Evolutionary conservation across 1,284 basidiomycete species (phyloP), one percentile per base, ranked within the genome.

Genomic region (Cryptococcus maquisensis): DNA sequence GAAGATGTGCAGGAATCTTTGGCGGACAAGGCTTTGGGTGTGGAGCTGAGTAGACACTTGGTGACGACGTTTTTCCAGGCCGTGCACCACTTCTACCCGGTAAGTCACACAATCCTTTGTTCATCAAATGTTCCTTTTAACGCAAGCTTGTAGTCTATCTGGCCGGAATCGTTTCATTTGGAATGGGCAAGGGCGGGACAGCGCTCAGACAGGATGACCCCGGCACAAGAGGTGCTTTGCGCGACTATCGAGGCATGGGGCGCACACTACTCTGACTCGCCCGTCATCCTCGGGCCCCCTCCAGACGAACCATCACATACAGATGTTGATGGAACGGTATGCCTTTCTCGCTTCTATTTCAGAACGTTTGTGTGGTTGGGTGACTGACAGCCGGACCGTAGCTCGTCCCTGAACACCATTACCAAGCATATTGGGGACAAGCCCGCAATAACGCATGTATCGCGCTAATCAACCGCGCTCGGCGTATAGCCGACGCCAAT

Each of bases 231-330:
- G 51, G 64, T 59, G 3, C 51, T 72, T n/a, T 69, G 68, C 35
- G 66, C 65, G 2, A 64, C 68, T 16, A 65, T 72, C 18, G 68
- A 72, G 55, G 70, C 70, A 4, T 72, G 68, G 67, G 70, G 66
- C n/a, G 61, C 68, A 8, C 53, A 65, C 21, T 72, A 68, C 51
- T 72, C 70, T 9, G 69, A 72, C 50, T 63, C 61, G n/a, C 68
- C 68, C 10, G 65, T 66, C 15, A 66, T 69, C 10, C 57, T 71
- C 6, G 68, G 67, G 12, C 42, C 68, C 32, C 42, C 45, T 16
- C 46, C 49, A 20, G n/a, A 51, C 12, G 56, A 60, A 41, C 52
- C 59, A 24, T 41, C 47, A 23, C 62, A 64, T 36, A 64, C 65
- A 5, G 64, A 64, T 54, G 64, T 63, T 66, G 43, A n/a, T n/a